Evolutionary conservation across 306 rosid genomes (phyloP), one percentile per base, ranked within the genome.

Genomic region (Cicer judaicum): DNA sequence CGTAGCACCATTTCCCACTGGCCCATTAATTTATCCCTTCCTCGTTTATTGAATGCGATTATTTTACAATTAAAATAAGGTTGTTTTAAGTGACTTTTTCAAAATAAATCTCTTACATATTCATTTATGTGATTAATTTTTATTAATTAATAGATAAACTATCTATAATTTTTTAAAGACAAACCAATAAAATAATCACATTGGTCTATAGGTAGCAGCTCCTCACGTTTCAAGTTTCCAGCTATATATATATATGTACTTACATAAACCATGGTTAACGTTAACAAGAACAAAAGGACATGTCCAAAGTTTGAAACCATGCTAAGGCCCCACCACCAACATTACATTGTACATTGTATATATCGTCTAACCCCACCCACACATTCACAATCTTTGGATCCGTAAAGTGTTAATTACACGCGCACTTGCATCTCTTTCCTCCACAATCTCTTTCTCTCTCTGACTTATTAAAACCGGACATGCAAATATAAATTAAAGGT

Each of bases 1-100:
- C 96, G 88, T 53, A 44, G 80, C 92, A 56, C 80, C 85, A 75
- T 85, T 87, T 56, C 82, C 92, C 91, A 89, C 91, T 87, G 87
- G 89, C 79, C 84, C 87, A 53, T 69, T 72, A 60, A 13, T 34
- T 34, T 11, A 16, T 60, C 65, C 76, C 44, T 73, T 83, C 49
- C 39, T 72, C 86, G 85, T 76, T 86, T 77, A 14, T 70, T 52
- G 64, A 50, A 49, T 65, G 50, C 38, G 55, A 43, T 46, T 11
- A 57, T 63, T 6, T 60, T 50, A 2, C 0, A 43, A 48, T 42
- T 79, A 63, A 74, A 77, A 24, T 24, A 24, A 24, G 34, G 0
- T 24, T 24, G 3, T 24, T 24, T 3, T 24, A 24, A 3, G 4
- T 24, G 34, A 24, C 34, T 24, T 24, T 24, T 24, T 2, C 34